Evolutionary conservation across 352 stramenopile genomes (phyloP), one percentile per base, ranked within the genome.

Genomic region (Phytopythium vexans): DNA sequence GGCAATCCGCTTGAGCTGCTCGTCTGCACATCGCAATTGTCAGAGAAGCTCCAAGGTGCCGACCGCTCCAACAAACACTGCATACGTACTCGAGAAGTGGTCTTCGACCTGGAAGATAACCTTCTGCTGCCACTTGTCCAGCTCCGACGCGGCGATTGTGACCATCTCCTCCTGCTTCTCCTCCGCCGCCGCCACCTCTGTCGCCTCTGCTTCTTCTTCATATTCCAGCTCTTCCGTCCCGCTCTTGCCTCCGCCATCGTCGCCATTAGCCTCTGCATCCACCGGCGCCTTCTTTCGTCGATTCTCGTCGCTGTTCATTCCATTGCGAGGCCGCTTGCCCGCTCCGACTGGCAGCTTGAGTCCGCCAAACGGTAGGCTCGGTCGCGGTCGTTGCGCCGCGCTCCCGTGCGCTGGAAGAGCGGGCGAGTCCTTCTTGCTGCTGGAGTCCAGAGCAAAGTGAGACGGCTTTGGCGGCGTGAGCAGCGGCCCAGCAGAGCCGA

Each of bases 1-100:
- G 1, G 75, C 72, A 51, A 91, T 91, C 36, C 81, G 72, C 62
- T 89, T 91, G 15, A 91, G 58, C 57, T 91, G 81, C 41, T 91
- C 76, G 52, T 87, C 81, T 91, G 40, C 9, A 32, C 6, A 41
- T 21, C 3, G 33, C 27, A 48, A 37, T 12, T 6, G n/a, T 41
- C 33, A 60, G 43, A 45, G 21, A 27, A 27, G 21, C 21, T 27
- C 21, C 21, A 27, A 27, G 21, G 21, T 27, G 21, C 21, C 21
- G 21, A 27, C 21, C 21, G 21, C 21, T 27, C 21, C 21, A 27
- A 27, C 21, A 27, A 27, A 27, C 21, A 27, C 2, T 27, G 1
- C 21, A 27, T 40, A 82, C 77, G 16, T 51, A 90, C 80, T 88
- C 0, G 75, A 66, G 53, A 82, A 88, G 54, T 88, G 72, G 41